Percentiles rank a stretch among this genome's conserved stretches.
Evolutionary conservation across 2,329 filamentous ascomycete genomes (phyloP).

Genomic region (Orbilia oligospora): DNA sequence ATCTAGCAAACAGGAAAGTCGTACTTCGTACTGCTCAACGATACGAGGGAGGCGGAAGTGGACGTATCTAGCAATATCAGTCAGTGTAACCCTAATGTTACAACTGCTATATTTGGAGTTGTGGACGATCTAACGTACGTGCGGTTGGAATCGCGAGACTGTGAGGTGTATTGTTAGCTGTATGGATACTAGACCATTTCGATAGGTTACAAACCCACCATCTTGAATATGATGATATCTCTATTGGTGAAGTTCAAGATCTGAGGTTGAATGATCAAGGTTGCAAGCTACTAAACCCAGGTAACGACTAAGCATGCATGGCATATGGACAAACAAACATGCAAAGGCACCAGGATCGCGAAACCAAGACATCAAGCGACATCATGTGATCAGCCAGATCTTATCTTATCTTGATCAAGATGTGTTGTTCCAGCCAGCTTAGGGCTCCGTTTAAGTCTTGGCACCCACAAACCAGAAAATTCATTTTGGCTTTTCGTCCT

Average conservation of each 20-base stretch:
- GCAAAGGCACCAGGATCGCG: background rate
- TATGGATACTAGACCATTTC: background rate
- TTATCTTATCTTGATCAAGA: constrained; percentile 25
- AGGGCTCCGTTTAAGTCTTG: constrained; percentile 58
- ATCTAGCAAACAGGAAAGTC: background rate
- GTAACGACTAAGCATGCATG: background rate
- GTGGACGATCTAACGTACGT: constrained; percentile 36
- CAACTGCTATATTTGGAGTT: constrained; percentile 18
- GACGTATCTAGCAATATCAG: constrained; percentile 44
- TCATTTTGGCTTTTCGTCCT: constrained; percentile 43
- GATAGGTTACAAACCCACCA: constrained; percentile 35
- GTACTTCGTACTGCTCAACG: constrained; percentile 59
- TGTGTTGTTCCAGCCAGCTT: constrained; percentile 37
- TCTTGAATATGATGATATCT: constrained; percentile 7
- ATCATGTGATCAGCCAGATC: constrained; percentile 36
- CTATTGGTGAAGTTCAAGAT: constrained; percentile 1
- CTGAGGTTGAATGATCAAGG: background rate
- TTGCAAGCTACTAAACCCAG: background rate
- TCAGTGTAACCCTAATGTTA: too few species aligned
- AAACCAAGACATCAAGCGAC: constrained; percentile 24
- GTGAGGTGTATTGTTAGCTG: background rate
- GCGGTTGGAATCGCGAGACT: constrained; percentile 59
- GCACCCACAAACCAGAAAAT: constrained; percentile 60
- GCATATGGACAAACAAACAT: constrained; percentile 22
- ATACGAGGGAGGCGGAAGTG: constrained; percentile 59